These are phyloP conservation scores for Beverwykella pulmonaria DNA, from an alignment of 495 filamentous ascomycete genomes.

Conservation along the genomic window DNA sequence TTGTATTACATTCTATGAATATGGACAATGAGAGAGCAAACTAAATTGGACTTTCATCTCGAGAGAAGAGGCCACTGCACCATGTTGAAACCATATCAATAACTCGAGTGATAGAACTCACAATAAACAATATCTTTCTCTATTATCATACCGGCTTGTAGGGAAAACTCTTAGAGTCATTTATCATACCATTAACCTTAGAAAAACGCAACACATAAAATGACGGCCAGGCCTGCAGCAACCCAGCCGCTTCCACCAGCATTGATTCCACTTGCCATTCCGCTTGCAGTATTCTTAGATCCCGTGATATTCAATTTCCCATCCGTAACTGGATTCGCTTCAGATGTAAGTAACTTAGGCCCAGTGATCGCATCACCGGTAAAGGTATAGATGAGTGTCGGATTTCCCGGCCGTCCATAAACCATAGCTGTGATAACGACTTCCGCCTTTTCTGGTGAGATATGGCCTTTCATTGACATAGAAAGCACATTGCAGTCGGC, in stretches of 20 bases:
- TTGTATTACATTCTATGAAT: no score
- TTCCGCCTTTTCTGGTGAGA: not conserved
- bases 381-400: not conserved
- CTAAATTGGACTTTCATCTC: no score
- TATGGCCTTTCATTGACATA: slow-evolving; percentile 1
- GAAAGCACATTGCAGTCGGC: slow-evolving; percentile 2
- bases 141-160: no score
- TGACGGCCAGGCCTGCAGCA: not conserved
- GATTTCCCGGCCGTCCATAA: slow-evolving; percentile 4
- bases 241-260: not conserved
- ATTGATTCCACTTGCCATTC: not conserved
- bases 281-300: not conserved
- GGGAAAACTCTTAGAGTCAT: no score
- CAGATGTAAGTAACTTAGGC: slow-evolving; percentile 2
- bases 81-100: no score
- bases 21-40: no score
- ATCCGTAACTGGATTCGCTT: slow-evolving; percentile 6
- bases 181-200: no score
- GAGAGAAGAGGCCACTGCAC: no score
- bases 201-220: not conserved
- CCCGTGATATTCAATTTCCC: slow-evolving; percentile 5
- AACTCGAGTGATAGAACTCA: no score
- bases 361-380: not conserved
- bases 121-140: no score
- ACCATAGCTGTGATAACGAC: not conserved